Base-by-base conservation (phyloP, 1,284 basidiomycete genomes). In the Termitomyces sp. region DNA sequence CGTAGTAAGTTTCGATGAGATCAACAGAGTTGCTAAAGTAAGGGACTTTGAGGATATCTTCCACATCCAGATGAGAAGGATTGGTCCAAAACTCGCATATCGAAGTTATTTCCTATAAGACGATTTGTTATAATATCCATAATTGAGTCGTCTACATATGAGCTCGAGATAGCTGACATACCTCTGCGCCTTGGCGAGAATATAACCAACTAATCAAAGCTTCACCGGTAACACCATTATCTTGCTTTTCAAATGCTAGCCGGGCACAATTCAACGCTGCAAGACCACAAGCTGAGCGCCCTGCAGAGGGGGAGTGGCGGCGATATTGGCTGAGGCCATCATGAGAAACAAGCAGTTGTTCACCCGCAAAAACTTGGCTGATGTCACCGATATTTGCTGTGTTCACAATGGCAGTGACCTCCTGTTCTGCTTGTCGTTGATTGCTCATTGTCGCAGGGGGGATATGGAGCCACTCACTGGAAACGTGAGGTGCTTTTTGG, bases 181-280 rank as follows among this genome's bases (percentile, higher is more conserved):
- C 79, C 69, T 80, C 72, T 30, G 70, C 61, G 3, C 65, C 72
- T 55, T 70, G 64, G 33, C 62, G 66, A 30, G 66, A 66, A 51
- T 73, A 63, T 28, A 81, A 60, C 34, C 57, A 61, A 13, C 62
- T 47, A 13, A 83, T 49, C 37, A 81, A 58, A 47, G 56, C 57
- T 26, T 64, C 64, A 26, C 67, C 68, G 28, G 48, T 46, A 3
- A 67, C 46, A 10, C 69, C 71, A 13, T 60, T 62, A 26, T 62
- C 54, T 47, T 72, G 71, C 44, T 65, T 66, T 21, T 59, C 65
- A 44, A 82, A 72, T 24, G 76, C 66, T 9, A 80, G 59, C 46
- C 80, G 68, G 3, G 78, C 79, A 56, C 81, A 83, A 62, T 86
- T 86, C 60, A 86, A 63, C 3, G 79, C 76, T 5, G 81, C 83